Base-by-base conservation (phyloP, 805 yeast genomes). In the Ogataea zsoltii region DNA sequence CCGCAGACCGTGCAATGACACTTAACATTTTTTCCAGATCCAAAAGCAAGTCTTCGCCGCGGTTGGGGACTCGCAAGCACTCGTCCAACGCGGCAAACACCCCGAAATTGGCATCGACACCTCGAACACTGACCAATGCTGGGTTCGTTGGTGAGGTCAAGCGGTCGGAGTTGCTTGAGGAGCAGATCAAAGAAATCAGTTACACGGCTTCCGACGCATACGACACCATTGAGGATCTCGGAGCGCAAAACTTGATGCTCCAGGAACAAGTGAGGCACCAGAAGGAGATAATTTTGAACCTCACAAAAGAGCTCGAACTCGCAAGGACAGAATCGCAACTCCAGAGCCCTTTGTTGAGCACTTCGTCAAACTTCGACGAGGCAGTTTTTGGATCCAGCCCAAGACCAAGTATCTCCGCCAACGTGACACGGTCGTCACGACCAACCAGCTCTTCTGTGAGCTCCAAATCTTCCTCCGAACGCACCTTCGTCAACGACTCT, bases 201-300 rank as follows among this genome's bases (percentile, higher is more conserved):
- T 34, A 38, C 28, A 57, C 63, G 6, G 65, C 63, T 5, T 54
- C 63, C 1, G 45, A 30, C 15, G 65, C 63, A 1, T 60, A 56
- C 40, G 66, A 61, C 45, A 46, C 38, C 30, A 23, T 60, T 4
- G 66, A 56, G 9, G 63, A 61, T 13, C 41, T 62, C 15, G 53
- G 41, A 25, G 28, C 49, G 11, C 45, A 46, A 30, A 61, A 62
- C 35, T 40, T 41, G 4, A 48, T 60, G 57, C 41, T 62, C 11
- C 38, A 41, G 13, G 64, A 62, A 29, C 66, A 62, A 40, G 62
- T 60, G 3, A 33, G 40, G 3, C 55, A 57, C 21, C 67, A 62
- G 36, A 62, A 62, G 37, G 36, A 32, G 10, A 48, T 60, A 44
- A 58, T 62, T n/a, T 42, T 51, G 17, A 46, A 44, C 7, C 47